Base-by-base conservation (phyloP, 495 filamentous ascomycete species). In the Aspergillus biplanus region DNA sequence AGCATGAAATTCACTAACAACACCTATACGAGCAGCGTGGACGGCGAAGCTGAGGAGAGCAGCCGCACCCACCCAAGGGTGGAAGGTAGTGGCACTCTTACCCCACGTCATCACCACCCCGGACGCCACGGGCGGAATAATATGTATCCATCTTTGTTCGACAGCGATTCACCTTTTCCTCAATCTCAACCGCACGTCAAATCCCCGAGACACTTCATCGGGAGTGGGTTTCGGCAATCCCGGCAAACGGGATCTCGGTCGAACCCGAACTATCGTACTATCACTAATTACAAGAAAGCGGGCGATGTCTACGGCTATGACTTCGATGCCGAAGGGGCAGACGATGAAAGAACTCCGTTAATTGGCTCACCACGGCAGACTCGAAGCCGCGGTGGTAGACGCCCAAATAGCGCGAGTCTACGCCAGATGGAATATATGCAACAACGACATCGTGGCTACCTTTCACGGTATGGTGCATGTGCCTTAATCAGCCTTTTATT, bases 1-100 rank as follows among this genome's bases (percentile, higher is more conserved):
- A 96, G 90, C 75, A 98, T 98, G 95, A 98, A 99, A 69, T 98
- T 98, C 68, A 90, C 91, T n/a, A 96, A 91, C 74, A 91, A 90
- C 61, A 87, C 88, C 42, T 90, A 87, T 73, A 83, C 79, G 62
- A 82, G 76, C 65, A 84, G 78, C 58, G 81, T 83, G 44, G 89
- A 92, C 56, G 84, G 82, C 37, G 81, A 86, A 12, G 73, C 79
- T 31, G 89, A 92, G 6, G 87, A 89, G 65, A 86, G 85, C 67
- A 86, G 84, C 59, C 83, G 85, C 56, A 86, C 83, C 65, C 85
- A 82, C 66, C 67, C 73, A n/a, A 74, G 76, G 48, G 69, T 73
- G n/a, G 81, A 80, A 46, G 88, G 87, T 9, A 89, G 86, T 59
- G 85, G 82, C 55, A 84, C 86, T 59, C 86, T 88, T 57, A 87